Percentiles rank a stretch among this genome's conserved stretches.
These are phyloP conservation scores for Anethum foeniculum DNA, from an alignment of 140 eudicot genomes.

Conservation along the genomic window DNA sequence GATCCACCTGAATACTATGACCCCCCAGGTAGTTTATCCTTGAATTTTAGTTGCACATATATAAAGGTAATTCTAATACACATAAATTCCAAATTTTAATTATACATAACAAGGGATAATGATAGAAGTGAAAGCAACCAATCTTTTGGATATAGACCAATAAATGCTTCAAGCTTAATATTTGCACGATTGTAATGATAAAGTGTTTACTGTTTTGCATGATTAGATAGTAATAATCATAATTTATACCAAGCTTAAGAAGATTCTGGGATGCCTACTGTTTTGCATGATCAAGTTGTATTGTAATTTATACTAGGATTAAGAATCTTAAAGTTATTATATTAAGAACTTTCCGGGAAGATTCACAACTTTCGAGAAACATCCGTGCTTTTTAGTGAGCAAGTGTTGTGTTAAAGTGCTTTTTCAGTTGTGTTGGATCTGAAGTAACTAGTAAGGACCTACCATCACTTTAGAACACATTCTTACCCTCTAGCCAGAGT, in stretches of 20 bases:
- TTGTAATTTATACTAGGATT: not conserved
- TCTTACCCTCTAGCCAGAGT: not conserved
- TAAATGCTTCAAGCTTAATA: not conserved
- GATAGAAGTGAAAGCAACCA: not conserved
- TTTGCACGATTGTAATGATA: not conserved
- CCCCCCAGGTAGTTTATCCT: conserved; percentile 49
- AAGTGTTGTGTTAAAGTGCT: not conserved
- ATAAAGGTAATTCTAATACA: not conserved
- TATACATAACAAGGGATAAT: not conserved
- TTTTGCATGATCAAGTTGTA: not conserved
- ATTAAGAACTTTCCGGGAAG: not conserved
- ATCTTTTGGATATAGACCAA: not conserved
- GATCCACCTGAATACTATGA: conserved; percentile 94
- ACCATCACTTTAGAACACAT: not conserved
- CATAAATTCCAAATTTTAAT: not conserved
- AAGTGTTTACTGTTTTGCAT: not conserved
- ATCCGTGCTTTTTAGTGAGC: not conserved
- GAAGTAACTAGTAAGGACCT: not conserved
- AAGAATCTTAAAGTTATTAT: not conserved
- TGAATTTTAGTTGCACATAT: not conserved
- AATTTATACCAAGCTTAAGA: not conserved
- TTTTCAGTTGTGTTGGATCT: not conserved
- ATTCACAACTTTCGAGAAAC: not conserved
- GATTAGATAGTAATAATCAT: not conserved
- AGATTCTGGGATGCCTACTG: not conserved